Base-by-base conservation (phyloP, 2,329 filamentous ascomycete species). In the Phialophora expanda region DNA sequence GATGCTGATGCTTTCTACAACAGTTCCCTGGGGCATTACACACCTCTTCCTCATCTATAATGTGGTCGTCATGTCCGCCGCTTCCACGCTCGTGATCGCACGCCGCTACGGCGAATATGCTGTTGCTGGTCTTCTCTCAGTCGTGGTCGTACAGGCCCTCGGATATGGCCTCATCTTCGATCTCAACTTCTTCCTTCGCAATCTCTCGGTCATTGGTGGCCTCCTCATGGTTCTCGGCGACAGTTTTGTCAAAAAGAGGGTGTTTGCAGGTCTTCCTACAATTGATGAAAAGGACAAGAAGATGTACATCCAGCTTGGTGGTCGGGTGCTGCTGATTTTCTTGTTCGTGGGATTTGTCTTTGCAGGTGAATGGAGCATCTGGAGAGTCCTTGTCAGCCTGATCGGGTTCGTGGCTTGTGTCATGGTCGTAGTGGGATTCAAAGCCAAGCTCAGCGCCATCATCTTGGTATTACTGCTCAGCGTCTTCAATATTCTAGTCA, bases 281-380 rank as follows among this genome's bases (percentile, higher is more conserved):
- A 87, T 99, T 61, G 95, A 98, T 77, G 95, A 99, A 85, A 98
- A 98, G 88, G 95, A 99, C 80, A 91, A 93, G 82, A 99, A 98
- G 87, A 98, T 98, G 94, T 99, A 99, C 85, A 96, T 99, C 82
- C 95, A 98, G 87, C 89, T 99, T 69, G 95, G 95, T 72, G 95
- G 95, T 41, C 90, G 95, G 73, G 92, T 99, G 41, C 85, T 99
- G 71, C 85, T 99, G 74, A 98, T 99, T 82, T 97, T 99, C 87
- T 86, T 99, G 73, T 99, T 99, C 79, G 79, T 97, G 72, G 95
- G 95, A 66, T 99, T 99, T 76, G 90, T 99, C 74, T 97, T 97
- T 82, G 91, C 92, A 64, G 95, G 95, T 72, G 85, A 93, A 75
- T 99, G 95, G 95, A 91, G 88, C 75, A 80, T 97, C 75, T 93